Evolutionary conservation across 2,329 filamentous ascomycete species (phyloP).

Genomic region (Cadophora gregata): DNA sequence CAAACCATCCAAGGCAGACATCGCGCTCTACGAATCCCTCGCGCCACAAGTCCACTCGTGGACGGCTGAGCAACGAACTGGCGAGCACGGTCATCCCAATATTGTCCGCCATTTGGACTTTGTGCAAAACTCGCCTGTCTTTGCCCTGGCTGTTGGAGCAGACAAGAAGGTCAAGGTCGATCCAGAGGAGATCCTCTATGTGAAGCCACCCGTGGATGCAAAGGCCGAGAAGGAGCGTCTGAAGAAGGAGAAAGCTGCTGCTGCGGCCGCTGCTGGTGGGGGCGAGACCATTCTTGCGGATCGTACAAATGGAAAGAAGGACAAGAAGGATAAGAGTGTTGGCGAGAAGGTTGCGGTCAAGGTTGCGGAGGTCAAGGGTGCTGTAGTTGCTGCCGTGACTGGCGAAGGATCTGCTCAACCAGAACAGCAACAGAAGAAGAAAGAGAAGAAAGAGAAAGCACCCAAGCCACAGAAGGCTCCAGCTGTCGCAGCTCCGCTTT

Average conservation of each 20-base stretch:
- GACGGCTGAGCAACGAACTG: conserved; percentile 85
- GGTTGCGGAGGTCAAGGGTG: conserved; percentile 49
- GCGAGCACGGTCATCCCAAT: conserved; percentile 86
- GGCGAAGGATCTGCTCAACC: conserved; percentile 29
- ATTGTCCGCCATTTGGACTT: conserved; percentile 93
- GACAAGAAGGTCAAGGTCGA: conserved; percentile 81
- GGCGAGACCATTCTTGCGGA: conserved; percentile 59
- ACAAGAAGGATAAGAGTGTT: conserved; percentile 57
- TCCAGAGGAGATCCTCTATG: conserved; percentile 79
- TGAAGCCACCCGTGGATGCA: conserved; percentile 86
- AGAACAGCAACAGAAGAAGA: conserved; percentile 63
- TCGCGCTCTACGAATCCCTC: conserved; percentile 81
- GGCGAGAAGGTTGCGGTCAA: conserved; percentile 56
- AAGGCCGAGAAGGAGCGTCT: conserved; percentile 96
- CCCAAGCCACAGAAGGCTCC: conserved; percentile 75
- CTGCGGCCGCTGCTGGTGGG: conserved; percentile 59
- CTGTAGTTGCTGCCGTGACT: conserved; percentile 45
- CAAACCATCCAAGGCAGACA: conserved; percentile 88
- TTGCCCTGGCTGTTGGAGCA: conserved; percentile 71
- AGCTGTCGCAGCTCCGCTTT: conserved; percentile 75
- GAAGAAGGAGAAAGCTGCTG: conserved; percentile 92
- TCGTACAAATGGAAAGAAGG: conserved; percentile 62
- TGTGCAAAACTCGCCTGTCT: conserved; percentile 86
- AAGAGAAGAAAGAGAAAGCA: conserved; percentile 90
- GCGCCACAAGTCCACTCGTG: conserved; percentile 79